Base-by-base conservation (phyloP, 148 eudicot species). In the Chenopodium formosanum region DNA sequence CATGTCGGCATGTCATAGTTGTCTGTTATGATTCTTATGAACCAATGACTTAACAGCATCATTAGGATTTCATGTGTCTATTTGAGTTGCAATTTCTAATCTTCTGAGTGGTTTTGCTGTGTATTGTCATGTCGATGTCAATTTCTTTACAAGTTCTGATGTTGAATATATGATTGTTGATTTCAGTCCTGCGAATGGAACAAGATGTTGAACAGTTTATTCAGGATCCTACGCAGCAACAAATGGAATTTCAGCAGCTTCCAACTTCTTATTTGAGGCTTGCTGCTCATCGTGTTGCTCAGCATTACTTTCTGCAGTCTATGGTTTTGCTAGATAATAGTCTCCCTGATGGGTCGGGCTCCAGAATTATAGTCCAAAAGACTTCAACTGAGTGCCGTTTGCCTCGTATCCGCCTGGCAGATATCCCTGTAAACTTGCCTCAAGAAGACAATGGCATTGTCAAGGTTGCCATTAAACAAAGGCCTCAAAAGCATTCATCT, bases 221-320 rank as follows among this genome's bases (percentile, higher is more conserved):
- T 12, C 91, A 84, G 58, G 98, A 96, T 86, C 94, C 93, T 60
- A 84, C 82, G 58, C 91, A 87, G 77, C 94, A 97, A 82, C 98
- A 97, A 74, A 84, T 97, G 86, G 99, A 97, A 86, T 97, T 97
- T 88, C 92, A 92, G 78, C 95, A 94, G 86, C 92, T 97, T 84
- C 99, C 99, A 8, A 97, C 99, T 74, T 97, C 99, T 70, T 97
- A 97, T 81, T 78, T 91, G 69, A 88, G 99, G 76, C 83, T 97
- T 85, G 99, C 98, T 79, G 99, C 96, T 52, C 99, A 97, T 85
- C 99, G 99, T 68, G 94, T 97, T 74, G 99, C 99, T 69, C 99
- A 94, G 79, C 98, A 96, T 83, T 97, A 97, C 86, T 97, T 91
- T 66, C 78, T 97, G 82, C 98, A 94, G 82, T 97, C 99, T n/a